phyloP scores from a whole-genome alignment of 306 rosid species.

The Rosa persica region DNA sequence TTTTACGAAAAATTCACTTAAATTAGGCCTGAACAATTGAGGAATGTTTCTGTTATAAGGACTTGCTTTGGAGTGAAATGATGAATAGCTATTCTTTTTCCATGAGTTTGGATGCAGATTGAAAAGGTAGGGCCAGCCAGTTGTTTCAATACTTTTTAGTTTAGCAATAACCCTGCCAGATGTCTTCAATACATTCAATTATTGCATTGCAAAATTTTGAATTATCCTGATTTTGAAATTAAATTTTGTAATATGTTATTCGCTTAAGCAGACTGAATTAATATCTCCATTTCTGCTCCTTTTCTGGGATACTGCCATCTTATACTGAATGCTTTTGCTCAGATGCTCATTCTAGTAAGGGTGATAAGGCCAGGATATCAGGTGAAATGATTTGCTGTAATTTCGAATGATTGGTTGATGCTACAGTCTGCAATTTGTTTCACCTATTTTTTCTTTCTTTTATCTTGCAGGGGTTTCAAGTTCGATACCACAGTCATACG shows the following conservation, averaged over 20 bases:
- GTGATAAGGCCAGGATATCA: conserved; percentile 38
- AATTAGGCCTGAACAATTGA: conserved; percentile 11
- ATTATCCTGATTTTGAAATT: conserved; percentile 7
- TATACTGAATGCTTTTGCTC: conserved; percentile 34
- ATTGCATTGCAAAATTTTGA: not conserved
- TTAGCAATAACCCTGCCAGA: conserved; percentile 1
- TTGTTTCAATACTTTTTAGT: not conserved
- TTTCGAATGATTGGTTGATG: conserved; percentile 24
- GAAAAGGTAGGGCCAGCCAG: conserved; percentile 15
- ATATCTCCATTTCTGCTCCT: conserved; percentile 16
- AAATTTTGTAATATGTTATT: not conserved
- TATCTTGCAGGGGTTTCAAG: conserved; percentile 55
- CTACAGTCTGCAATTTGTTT: conserved; percentile 31
- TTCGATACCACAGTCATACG: conserved; percentile 39
- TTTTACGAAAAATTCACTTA: conserved; percentile 2
- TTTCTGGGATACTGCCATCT: conserved; percentile 26
- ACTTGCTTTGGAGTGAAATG: conserved; percentile 17
- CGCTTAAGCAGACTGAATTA: conserved; percentile 12
- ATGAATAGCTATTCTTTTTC: conserved; percentile 7
- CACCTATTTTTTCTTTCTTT: conserved; percentile 16
- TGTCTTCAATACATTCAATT: not conserved
- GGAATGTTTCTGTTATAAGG: conserved; percentile 13
- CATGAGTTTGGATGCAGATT: conserved; percentile 5
- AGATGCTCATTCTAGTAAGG: conserved; percentile 57
- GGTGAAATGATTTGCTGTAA: conserved; percentile 37